Evolutionary conservation across 2,329 filamentous ascomycete genomes (phyloP), one percentile per base, ranked within the genome.

Genomic region (Apiospora saccharicola): DNA sequence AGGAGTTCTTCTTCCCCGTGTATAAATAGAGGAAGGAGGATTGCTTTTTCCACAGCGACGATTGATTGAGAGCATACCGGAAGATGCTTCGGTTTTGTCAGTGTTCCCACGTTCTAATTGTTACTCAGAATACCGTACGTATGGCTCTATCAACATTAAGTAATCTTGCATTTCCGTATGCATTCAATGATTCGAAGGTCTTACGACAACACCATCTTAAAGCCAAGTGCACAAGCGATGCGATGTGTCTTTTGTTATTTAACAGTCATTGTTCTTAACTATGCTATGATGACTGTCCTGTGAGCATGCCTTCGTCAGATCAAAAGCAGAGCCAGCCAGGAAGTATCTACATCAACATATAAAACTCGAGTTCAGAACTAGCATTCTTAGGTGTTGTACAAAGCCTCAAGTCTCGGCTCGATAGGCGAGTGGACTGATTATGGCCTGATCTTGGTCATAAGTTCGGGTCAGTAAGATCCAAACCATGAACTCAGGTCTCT

Each of bases 31-130:
- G 57, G 57, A 41, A 64, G 57, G 57, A 64, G 57, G 34, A 41
- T 64, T 64, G 34, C 57, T 64, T 41, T 64, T 64, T 64, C 57
- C 34, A 64, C 30, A 41, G 57, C 57, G 57, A 64, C 34, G 30
- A 24, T 64, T 64, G 19, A 41, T 41, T 64, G 30, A 61, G 30
- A 61, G n/a, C n/a, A 37, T 61, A 61, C 53, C n/a, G 57, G 57
- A 22, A 41, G 34, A 57, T 24, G 34, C 34, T 41, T n/a, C 22
- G 57, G 57, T n/a, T 64, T 64, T n/a, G 12, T 13, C 13, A 41
- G 34, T 64, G 34, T 64, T 37, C 30, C 53, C 19, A 41, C 6
- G 16, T 61, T 61, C 53, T 61, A 8, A 16, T 61, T 22, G 53
- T 16, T 37, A 22, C n/a, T 37, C 53, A 61, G 53, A 61, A 61